Evolutionary conservation across 345 rosid genomes (phyloP), one percentile per base, ranked within the genome.

Genomic region (Gossypium herbaceum): DNA sequence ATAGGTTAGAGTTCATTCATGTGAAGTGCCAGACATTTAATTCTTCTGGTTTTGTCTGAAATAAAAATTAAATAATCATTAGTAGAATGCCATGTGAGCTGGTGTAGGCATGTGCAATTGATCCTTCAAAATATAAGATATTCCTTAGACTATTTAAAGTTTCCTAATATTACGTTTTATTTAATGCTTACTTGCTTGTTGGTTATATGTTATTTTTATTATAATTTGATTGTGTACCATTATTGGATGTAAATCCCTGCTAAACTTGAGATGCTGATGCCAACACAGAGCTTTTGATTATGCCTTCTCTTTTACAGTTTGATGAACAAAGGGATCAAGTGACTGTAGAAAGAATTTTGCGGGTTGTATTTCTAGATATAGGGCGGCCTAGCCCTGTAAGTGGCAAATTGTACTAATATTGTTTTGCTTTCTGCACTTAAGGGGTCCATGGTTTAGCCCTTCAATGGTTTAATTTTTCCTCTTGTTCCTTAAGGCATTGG

Each of bases 311-410:
- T n/a, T 50, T 83, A 59, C 84, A 96, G 99, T 96, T 96, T 84
- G 99, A 96, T 27, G 99, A 96, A 69, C 97, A 93, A 81, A 90
- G 84, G 80, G 93, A 96, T 76, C 89, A 89, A 85, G 97, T 93
- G 17, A 80, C 87, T 9, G 85, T 90, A 60, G 99, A 96, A 80
- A 81, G 85, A 73, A 89, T 96, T 73, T 78, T 93, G 78, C 88
- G 88, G 52, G 99, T 96, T 68, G 86, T 93, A 67, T 96, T 90
- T 76, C 73, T 96, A 45, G 94, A 92, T 71, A 87, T 84, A 0
- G 85, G 80, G n/a, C 86, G 85, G n/a, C 85, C 97, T 45, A 84
- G 86, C 80, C 87, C 94, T 45, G 99, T 96, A 82, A 90, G 72
- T 73, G 51, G 74, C 59, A 48, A 45, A 44, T 69, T 10, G 24